Conservation (phyloP, 1,139 yeast genomes). For the Waltiozyma sp. region DNA sequence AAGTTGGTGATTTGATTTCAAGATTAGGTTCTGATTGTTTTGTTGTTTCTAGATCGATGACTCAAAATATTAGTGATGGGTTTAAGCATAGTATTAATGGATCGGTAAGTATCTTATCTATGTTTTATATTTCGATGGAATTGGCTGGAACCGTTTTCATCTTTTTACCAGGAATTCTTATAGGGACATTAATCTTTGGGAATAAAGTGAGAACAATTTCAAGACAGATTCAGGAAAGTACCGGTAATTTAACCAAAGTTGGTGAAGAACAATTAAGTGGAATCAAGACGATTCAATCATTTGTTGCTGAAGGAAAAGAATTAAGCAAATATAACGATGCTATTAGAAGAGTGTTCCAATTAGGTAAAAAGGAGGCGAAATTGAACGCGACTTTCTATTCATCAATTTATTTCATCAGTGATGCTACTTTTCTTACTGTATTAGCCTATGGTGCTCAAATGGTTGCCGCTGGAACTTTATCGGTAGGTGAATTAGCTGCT, state of each 20-base stretch:
- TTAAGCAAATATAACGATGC: slow-evolving; percentile 53
- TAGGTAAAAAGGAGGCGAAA: slow-evolving; percentile 73
- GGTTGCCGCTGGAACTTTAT: slow-evolving; percentile 57
- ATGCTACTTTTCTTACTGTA: slow-evolving; percentile 64
- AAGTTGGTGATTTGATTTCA: slow-evolving; percentile 89
- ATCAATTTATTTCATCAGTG: slow-evolving; percentile 72
- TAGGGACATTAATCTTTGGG: slow-evolving; percentile 73
- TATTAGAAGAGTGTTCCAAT: slow-evolving; percentile 58
- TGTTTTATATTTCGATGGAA: slow-evolving; percentile 78
- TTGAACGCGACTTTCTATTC: slow-evolving; percentile 71
- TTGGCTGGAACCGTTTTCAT: slow-evolving; percentile 66
- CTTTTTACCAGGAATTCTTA: slow-evolving; percentile 70
- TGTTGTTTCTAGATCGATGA: slow-evolving; percentile 76
- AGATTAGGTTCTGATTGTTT: slow-evolving; percentile 83
- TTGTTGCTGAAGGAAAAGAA: slow-evolving; percentile 73
- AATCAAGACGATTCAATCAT: slow-evolving; percentile 76
- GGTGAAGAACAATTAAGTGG: slow-evolving; percentile 89
- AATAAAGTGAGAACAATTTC: slow-evolving; percentile 67
- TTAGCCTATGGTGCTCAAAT: slow-evolving; percentile 73
- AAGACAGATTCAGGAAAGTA: slow-evolving; percentile 68
- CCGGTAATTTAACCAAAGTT: slow-evolving; percentile 79
- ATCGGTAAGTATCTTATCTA: slow-evolving; percentile 72
- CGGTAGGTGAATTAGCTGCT: slow-evolving; percentile 85
- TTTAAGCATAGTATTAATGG: slow-evolving; percentile 73
- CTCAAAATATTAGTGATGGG: slow-evolving; percentile 89